These are phyloP conservation scores for Fusarium miscanthi DNA, from an alignment of 2,329 filamentous ascomycete species.

Conservation along the genomic window DNA sequence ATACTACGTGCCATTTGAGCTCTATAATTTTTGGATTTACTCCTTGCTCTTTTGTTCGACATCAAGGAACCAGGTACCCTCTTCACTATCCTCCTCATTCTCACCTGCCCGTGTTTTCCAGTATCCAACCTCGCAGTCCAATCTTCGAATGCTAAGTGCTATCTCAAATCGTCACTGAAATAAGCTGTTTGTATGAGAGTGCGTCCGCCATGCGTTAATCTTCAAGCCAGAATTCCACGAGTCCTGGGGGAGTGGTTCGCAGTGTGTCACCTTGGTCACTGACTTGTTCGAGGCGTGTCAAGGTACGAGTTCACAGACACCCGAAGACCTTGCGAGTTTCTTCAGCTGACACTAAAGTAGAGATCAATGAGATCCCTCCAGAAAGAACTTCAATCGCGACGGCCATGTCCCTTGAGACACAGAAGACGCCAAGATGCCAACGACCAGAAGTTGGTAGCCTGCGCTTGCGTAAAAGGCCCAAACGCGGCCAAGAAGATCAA, in stretches of 20 bases:
- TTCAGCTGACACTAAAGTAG: accelerated
- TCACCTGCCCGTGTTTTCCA: background rate
- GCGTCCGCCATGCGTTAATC: accelerated
- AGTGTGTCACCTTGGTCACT: background rate
- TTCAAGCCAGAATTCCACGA: background rate
- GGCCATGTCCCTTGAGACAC: slow-evolving; percentile 46
- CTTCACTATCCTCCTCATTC: background rate
- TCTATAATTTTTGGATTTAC: too few relatives aligned
- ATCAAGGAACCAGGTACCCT: too few relatives aligned
- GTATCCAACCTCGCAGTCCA: background rate
- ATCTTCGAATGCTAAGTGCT: accelerated
- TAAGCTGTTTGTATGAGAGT: accelerated
- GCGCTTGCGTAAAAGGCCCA: slow-evolving; percentile 51
- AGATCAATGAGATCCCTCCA: accelerated
- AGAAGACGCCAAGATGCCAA: slow-evolving; percentile 47
- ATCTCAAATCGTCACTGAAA: accelerated
- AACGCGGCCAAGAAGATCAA: background rate
- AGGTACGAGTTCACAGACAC: too few relatives aligned
- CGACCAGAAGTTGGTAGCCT: slow-evolving; percentile 52
- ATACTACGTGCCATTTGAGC: accelerated
- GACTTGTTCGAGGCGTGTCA: background rate
- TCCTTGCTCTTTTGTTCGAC: too few relatives aligned
- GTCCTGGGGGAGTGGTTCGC: too few relatives aligned
- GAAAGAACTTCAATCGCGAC: slow-evolving; percentile 47
- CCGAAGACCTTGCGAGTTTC: accelerated